phyloP scores from a whole-genome alignment of 345 rosid species.

The Gossypium raimondii region DNA sequence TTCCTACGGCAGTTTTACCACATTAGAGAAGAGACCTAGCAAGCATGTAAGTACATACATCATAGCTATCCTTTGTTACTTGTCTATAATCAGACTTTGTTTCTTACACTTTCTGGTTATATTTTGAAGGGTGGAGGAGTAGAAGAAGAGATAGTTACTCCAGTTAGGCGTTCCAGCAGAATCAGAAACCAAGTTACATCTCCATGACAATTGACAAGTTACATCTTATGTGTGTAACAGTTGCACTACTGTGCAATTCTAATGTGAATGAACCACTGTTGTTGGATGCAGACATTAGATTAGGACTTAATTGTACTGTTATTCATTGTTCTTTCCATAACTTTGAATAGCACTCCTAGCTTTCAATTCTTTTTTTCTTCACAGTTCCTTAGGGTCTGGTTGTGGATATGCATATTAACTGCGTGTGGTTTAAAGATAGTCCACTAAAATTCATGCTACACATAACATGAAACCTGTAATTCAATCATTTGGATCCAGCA shows the following conservation, averaged over 20 bases:
- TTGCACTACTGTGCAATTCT: conserved; percentile 31
- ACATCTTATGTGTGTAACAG: conserved; percentile 7
- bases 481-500: not conserved
- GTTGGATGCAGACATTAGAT: conserved; percentile 21
- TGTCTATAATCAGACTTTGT: not conserved
- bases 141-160: conserved; percentile 60
- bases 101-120: conserved; percentile 11
- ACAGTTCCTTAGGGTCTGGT: too few species aligned
- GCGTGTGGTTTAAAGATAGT: too few species aligned
- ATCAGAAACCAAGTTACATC: conserved; percentile 50
- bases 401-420: too few species aligned
- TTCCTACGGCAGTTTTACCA: conserved; percentile 83
- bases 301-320: conserved; percentile 11
- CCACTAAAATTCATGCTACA: too few species aligned
- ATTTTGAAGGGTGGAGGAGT: conserved; percentile 46
- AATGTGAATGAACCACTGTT: conserved; percentile 3
- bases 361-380: too few species aligned
- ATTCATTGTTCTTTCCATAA: not conserved
- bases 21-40: conserved; percentile 54
- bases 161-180: conserved; percentile 85
- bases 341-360: too few species aligned
- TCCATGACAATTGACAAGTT: conserved; percentile 31
- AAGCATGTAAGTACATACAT: conserved; percentile 46
- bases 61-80: not conserved
- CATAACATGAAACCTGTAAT: not conserved